Base-by-base conservation (phyloP, 2,329 filamentous ascomycete species). In the Corinectria fuckeliana region DNA sequence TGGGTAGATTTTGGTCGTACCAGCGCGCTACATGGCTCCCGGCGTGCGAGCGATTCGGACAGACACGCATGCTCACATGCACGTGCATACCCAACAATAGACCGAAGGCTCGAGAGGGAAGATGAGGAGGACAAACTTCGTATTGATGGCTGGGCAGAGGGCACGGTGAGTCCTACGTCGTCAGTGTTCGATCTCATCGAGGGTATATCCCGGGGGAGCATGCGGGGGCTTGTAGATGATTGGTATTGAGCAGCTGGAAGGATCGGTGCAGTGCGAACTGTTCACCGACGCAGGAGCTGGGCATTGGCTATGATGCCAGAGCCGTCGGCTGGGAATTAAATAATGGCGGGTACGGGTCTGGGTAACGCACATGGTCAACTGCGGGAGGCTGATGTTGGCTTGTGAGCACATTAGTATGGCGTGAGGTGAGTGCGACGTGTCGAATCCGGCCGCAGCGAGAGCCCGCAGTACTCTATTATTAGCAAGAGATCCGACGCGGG, bases 391-490 rank as follows among this genome's bases (percentile, higher is more conserved):
- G 30, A 47, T 16, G 41, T 25, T 30, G 38, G 30, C 13, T 52
- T 41, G 11, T 41, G 38, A 32, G 25, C 39, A 30, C 18, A 50
- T 51, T 38, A 30, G 23, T 45, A 60, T 66, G 56, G 62, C 51
- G 49, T 61, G 62, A 63, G 55, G 38, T 49, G 50, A 30, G 44
- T 39, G 26, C 55, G 51, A 65, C 59, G 58, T 62, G 63, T 68
- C 58, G 58, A 53, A 48, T 64, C 41, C 26, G 20, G 34, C 47
- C 20, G 41, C 39, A 45, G 50, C 18, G 34, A 49, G 28, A 56
- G 30, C 18, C 16, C 30, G 16, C 23, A 25, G 48, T n/a, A 23
- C 42, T 54, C 57, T 68, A 66, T 68, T 65, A 59, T 68, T 68
- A 66, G 66, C 49, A 58, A 58, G 38, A 56, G 39, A 28, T 50